A percentile compares a stretch with the other conserved stretches of the same genome.
phyloP scores from a whole-genome alignment of 768 basidiomycete species.

The Naganishia vaughanmartiniae region DNA sequence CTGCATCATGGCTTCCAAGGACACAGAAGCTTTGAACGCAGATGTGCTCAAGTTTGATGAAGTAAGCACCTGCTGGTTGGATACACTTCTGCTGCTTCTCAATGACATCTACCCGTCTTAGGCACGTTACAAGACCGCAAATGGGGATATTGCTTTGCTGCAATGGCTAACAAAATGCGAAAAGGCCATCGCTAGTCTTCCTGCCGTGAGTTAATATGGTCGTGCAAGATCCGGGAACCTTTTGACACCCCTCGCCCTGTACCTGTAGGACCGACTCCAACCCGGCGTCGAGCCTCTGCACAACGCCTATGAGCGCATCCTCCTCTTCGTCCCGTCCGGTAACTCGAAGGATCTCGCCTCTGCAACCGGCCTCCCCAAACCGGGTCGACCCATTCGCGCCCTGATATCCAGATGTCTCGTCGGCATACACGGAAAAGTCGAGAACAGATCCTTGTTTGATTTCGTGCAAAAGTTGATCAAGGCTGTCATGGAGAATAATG shows the following conservation, averaged over 20 bases:
- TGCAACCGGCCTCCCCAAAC: slow-evolving; percentile 63
- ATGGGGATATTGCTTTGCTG: slow-evolving; percentile 42
- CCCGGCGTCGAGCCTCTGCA: slow-evolving; percentile 3
- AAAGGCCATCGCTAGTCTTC: slow-evolving; percentile 42
- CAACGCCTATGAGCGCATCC: slow-evolving; percentile 34
- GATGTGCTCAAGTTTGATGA: slow-evolving; percentile 22
- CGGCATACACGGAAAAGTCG: slow-evolving; percentile 70
- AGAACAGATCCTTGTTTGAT: slow-evolving; percentile 82
- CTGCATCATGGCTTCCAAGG: slow-evolving; percentile 1
- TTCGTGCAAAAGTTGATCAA: slow-evolving; percentile 74
- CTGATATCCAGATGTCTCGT: slow-evolving; percentile 75
- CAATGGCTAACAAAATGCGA: slow-evolving; percentile 47
- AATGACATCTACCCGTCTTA: slow-evolving; percentile 3
- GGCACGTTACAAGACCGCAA: slow-evolving; percentile 44
- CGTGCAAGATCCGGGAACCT: not conserved
- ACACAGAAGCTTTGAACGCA: not conserved
- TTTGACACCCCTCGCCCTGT: not conserved
- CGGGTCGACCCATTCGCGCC: slow-evolving; percentile 81
- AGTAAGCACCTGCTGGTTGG: not conserved
- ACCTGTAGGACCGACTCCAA: slow-evolving; percentile 6
- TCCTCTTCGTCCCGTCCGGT: slow-evolving; percentile 39
- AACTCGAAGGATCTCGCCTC: slow-evolving; percentile 54
- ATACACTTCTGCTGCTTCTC: not conserved
- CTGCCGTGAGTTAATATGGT: slow-evolving; percentile 30
- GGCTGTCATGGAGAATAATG: slow-evolving; percentile 69